Percentiles rank a stretch among this genome's conserved stretches.
phyloP scores from a whole-genome alignment of 257 asterid species.

The Fraxinus pennsylvanica region DNA sequence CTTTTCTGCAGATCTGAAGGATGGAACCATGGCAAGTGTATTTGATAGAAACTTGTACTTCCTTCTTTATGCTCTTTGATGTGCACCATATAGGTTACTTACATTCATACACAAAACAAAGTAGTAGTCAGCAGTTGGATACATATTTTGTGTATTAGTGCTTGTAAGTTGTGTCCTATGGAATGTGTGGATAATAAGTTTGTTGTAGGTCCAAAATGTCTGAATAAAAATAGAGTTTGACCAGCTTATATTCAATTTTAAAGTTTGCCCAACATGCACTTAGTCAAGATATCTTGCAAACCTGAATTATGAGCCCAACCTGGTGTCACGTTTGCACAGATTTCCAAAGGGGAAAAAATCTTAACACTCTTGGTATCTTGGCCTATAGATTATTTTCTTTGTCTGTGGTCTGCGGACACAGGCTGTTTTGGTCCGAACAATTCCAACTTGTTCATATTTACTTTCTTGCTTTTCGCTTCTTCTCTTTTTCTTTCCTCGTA shows the following conservation, averaged over 20 bases:
- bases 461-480: background rate
- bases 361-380: background rate
- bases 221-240: too few species aligned
- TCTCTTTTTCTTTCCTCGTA: background rate
- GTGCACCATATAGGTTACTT: background rate
- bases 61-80: background rate
- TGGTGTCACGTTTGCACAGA: background rate
- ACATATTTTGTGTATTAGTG: background rate
- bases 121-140: background rate
- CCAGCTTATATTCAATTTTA: too few species aligned
- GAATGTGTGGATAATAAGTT: too few species aligned
- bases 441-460: background rate
- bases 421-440: background rate
- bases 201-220: too few species aligned
- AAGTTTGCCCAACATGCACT: too few species aligned
- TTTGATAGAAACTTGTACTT: background rate
- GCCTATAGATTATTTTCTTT: background rate
- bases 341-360: background rate
- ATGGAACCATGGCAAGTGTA: slow-evolving; percentile 76
- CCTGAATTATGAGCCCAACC: background rate
- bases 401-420: background rate
- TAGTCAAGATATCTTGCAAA: background rate
- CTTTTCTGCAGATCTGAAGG: slow-evolving; percentile 79
- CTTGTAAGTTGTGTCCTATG: too few species aligned
- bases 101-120: background rate